These are phyloP conservation scores for Penicillium desertorum DNA, from an alignment of 495 filamentous ascomycete species.

Conservation along the genomic window DNA sequence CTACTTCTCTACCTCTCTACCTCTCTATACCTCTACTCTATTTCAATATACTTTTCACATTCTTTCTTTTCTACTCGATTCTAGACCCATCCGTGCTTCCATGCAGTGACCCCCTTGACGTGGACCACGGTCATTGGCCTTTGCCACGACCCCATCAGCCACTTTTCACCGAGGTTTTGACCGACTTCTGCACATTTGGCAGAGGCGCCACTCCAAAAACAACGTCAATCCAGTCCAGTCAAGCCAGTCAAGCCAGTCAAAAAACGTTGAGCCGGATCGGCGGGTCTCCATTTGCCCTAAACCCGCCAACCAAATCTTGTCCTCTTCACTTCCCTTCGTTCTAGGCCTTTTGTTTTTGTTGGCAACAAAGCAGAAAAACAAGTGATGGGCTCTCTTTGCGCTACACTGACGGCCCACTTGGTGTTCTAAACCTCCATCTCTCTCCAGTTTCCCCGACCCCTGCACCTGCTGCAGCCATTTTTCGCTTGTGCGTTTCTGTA, in stretches of 20 bases:
- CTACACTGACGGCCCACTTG: constrained; percentile 21
- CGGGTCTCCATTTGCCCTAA: constrained; percentile 22
- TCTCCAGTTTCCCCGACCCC: constrained; percentile 17
- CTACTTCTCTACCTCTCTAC: too few relatives aligned
- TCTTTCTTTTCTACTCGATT: constrained; percentile 6
- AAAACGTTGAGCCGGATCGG: constrained; percentile 36
- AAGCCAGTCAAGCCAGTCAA: constrained; percentile 24
- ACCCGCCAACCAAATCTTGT: constrained; percentile 28
- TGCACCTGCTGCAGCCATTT: constrained; percentile 21
- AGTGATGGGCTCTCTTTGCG: constrained; percentile 21
- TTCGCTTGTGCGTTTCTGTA: constrained; percentile 16
- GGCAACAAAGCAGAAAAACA: constrained; percentile 23
- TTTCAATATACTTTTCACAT: too few relatives aligned
- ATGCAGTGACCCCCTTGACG: constrained; percentile 38
- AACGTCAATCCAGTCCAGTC: constrained; percentile 15
- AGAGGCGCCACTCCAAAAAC: constrained; percentile 21
- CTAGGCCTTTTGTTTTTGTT: constrained; percentile 36
- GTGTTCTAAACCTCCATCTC: constrained; percentile 19
- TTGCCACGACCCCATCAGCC: constrained; percentile 27
- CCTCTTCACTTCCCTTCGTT: constrained; percentile 26
- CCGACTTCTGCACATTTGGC: constrained; percentile 29
- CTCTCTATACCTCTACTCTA: too few relatives aligned
- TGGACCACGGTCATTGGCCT: constrained; percentile 45
- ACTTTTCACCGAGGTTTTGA: constrained; percentile 30
- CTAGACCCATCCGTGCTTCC: constrained; percentile 22